Evolutionary conservation across 352 stramenopile species (phyloP).

Genomic region (Phytophthora melonis): DNA sequence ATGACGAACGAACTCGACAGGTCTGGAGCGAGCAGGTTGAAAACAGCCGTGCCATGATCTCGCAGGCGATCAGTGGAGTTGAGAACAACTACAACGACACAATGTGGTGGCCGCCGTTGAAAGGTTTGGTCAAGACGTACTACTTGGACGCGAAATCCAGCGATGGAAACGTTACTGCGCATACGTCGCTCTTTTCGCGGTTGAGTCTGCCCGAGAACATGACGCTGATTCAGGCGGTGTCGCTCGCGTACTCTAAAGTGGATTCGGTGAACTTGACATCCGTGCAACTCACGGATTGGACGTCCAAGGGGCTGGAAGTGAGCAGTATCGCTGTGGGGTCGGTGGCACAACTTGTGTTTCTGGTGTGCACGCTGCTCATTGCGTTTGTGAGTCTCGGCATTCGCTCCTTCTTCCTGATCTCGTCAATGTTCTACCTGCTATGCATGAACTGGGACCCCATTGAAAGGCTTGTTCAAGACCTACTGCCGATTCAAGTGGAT

Average conservation of each 20-base stretch:
- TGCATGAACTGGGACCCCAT: conserved; percentile 90
- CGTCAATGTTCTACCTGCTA: conserved; percentile 88
- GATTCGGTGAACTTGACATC: conserved; percentile 88
- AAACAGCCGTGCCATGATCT: conserved; percentile 85
- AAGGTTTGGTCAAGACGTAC: conserved; percentile 85
- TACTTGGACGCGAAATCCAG: conserved; percentile 76
- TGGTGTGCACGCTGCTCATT: conserved; percentile 81
- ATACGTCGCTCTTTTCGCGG: conserved; percentile 57
- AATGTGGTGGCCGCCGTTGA: conserved; percentile 90
- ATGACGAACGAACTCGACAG: conserved; percentile 84
- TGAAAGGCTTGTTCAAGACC: conserved; percentile 82
- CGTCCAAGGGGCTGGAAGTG: conserved; percentile 84
- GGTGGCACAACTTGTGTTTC: conserved; percentile 81
- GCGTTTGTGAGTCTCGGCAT: conserved; percentile 89
- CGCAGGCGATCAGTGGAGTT: conserved; percentile 75
- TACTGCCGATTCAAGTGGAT: conserved; percentile 78
- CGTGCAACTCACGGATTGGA: conserved; percentile 88
- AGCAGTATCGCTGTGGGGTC: conserved; percentile 86
- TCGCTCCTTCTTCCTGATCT: conserved; percentile 90
- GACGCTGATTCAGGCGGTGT: conserved; percentile 78
- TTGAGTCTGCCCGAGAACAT: conserved; percentile 83
- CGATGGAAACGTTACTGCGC: conserved; percentile 62
- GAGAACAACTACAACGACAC: conserved; percentile 91
- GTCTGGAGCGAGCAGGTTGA: conserved; percentile 88
- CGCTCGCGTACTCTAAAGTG: conserved; percentile 85